Conservation (phyloP, 345 rosid genomes). For the Rhizophora mangle region DNA sequence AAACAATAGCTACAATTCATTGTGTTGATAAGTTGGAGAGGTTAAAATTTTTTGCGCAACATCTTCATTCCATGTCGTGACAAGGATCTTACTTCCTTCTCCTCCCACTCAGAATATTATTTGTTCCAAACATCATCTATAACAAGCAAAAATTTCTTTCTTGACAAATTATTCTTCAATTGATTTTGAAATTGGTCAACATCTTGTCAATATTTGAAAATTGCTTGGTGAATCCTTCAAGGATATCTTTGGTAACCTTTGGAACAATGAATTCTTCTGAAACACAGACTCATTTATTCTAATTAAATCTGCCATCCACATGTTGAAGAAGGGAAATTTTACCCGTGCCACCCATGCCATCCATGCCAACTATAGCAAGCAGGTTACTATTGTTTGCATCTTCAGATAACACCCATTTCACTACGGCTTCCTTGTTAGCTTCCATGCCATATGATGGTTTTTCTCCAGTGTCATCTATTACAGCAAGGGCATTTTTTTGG, state of each 20-base stretch:
- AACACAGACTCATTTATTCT: conserved; percentile 9
- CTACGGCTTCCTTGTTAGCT: conserved; percentile 17
- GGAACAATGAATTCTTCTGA: not conserved
- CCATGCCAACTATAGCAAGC: conserved; percentile 15
- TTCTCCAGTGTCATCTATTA: not conserved
- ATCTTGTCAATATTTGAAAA: not conserved
- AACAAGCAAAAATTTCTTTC: conserved; percentile 10
- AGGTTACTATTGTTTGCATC: not conserved
- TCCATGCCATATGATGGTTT: conserved; percentile 15
- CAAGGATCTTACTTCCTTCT: conserved; percentile 9
- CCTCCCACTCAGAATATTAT: not conserved
- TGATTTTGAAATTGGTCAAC: not conserved
- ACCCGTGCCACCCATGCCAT: conserved; percentile 16
- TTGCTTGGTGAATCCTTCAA: not conserved
- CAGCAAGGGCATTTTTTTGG: conserved; percentile 4
- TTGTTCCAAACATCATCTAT: conserved; percentile 18
- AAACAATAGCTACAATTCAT: conserved; percentile 18
- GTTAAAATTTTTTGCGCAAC: not conserved
- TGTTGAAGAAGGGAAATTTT: conserved; percentile 20
- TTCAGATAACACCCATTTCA: not conserved
- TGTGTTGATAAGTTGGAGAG: not conserved
- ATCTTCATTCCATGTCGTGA: not conserved
- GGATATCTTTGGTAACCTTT: conserved; percentile 1
- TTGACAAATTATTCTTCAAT: not conserved
- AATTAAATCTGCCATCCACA: conserved; percentile 4